Conservation (phyloP, 2,329 filamentous ascomycete species). For the Ophiostoma australiae region DNA sequence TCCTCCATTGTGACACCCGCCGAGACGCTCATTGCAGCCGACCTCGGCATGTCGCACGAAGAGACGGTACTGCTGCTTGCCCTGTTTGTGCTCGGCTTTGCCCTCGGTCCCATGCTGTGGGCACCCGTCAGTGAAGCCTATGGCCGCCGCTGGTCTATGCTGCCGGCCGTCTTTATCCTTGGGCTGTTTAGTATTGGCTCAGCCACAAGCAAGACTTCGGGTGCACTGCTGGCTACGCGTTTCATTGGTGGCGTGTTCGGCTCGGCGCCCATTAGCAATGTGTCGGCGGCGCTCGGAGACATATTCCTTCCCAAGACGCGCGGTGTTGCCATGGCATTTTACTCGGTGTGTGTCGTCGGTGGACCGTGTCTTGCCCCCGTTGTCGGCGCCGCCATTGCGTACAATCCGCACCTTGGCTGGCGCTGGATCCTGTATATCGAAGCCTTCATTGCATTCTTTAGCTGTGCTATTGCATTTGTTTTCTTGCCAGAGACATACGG, state of each 20-base stretch:
- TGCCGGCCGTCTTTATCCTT: constrained; percentile 40
- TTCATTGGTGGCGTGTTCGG: constrained; percentile 63
- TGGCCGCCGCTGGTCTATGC: constrained; percentile 42
- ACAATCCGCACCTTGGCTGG: constrained; percentile 31
- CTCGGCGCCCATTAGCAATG: constrained; percentile 59
- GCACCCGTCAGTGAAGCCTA: constrained; percentile 43
- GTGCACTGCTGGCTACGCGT: constrained; percentile 57
- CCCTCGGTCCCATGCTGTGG: constrained; percentile 39
- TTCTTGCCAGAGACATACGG: constrained; percentile 37
- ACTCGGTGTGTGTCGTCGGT: constrained; percentile 37
- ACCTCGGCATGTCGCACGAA: constrained; percentile 41
- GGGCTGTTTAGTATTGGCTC: constrained; percentile 45
- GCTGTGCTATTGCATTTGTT: constrained; percentile 29
- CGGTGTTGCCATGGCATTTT: constrained; percentile 48
- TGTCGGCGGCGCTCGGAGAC: constrained; percentile 59
- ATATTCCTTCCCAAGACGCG: constrained; percentile 53
- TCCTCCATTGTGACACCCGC: constrained; percentile 49
- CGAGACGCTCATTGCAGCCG: constrained; percentile 38
- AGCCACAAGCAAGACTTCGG: constrained; percentile 43
- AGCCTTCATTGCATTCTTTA: constrained; percentile 28
- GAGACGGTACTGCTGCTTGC: constrained; percentile 43
- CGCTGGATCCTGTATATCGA: constrained; percentile 32
- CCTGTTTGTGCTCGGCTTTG: constrained; percentile 41
- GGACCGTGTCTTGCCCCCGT: constrained; percentile 41
- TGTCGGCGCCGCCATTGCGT: constrained; percentile 38